These are phyloP conservation scores for Warburgia ugandensis DNA, from an alignment of 164 flowering plant genomes.

Conservation along the genomic window DNA sequence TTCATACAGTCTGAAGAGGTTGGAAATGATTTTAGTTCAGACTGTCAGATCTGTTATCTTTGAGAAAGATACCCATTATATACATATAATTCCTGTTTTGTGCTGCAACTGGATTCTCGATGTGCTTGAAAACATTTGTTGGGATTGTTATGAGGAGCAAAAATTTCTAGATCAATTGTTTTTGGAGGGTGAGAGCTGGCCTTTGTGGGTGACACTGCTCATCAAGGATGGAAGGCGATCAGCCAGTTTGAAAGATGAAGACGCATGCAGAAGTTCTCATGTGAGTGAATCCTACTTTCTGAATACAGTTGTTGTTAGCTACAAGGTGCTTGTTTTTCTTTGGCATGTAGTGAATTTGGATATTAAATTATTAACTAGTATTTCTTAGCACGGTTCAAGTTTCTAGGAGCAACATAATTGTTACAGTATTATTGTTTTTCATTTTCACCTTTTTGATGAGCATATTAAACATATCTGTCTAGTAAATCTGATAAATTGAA, in stretches of 20 bases:
- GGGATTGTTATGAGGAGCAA: conserved; percentile 51
- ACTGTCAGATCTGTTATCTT: conserved; percentile 46
- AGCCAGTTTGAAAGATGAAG: conserved; percentile 17
- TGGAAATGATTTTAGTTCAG: conserved; percentile 40
- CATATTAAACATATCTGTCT: too few relatives aligned
- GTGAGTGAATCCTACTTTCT: conserved; percentile 25
- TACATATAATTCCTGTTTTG: conserved; percentile 30
- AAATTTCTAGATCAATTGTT: conserved; percentile 54
- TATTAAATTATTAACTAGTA: too few relatives aligned
- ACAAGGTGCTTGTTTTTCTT: too few relatives aligned
- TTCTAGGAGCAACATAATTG: too few relatives aligned
- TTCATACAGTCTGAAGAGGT: conserved; percentile 16
- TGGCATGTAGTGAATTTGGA: too few relatives aligned
- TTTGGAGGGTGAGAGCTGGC: conserved; percentile 42
- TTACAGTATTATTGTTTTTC: too few relatives aligned
- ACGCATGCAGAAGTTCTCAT: conserved; percentile 11
- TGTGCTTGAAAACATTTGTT: conserved; percentile 40
- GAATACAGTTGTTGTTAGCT: not conserved
- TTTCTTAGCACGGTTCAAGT: too few relatives aligned
- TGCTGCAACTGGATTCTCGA: conserved; percentile 59
- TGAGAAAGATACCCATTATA: conserved; percentile 19
- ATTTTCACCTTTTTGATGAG: too few relatives aligned
- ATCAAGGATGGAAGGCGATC: conserved; percentile 19
- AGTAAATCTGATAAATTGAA: too few relatives aligned
- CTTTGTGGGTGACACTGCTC: conserved; percentile 44